phyloP scores from a whole-genome alignment of 345 rosid genomes.

The Cochlearia excelsa region DNA sequence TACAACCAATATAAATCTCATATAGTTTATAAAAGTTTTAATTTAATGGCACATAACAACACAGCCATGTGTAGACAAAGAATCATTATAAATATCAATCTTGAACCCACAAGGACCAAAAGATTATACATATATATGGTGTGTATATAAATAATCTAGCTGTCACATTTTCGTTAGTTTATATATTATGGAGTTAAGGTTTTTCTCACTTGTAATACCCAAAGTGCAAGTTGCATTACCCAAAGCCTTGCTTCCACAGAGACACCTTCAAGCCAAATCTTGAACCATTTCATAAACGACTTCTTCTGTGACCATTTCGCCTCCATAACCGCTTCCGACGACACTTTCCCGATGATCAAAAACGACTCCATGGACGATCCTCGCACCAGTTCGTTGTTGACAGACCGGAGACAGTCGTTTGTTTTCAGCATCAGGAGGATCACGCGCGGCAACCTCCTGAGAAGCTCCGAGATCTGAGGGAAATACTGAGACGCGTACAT shows the following conservation, averaged over 20 bases:
- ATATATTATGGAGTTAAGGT: conserved; percentile 42
- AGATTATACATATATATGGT: conserved; percentile 20
- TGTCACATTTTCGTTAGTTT: conserved; percentile 6
- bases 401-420: conserved; percentile 89
- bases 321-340: conserved; percentile 79
- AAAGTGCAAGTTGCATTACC: conserved; percentile 59
- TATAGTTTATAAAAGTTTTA: not conserved
- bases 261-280: conserved; percentile 64
- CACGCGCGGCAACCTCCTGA: conserved; percentile 84
- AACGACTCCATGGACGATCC: conserved; percentile 76
- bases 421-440: conserved; percentile 89
- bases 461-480: conserved; percentile 85
- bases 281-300: conserved; percentile 48
- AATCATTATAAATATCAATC: conserved; percentile 15
- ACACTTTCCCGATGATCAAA: conserved; percentile 71
- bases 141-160: not conserved
- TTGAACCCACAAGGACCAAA: conserved; percentile 24
- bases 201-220: conserved; percentile 63
- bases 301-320: conserved; percentile 60
- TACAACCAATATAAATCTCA: conserved; percentile 12
- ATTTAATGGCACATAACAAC: conserved; percentile 20
- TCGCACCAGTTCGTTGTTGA: conserved; percentile 72
- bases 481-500: conserved; percentile 95
- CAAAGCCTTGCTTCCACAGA: conserved; percentile 62
- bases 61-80: conserved; percentile 24